These are phyloP conservation scores for Ambrosia trifida DNA, from an alignment of 129 eudicot genomes.

Conservation along the genomic window DNA sequence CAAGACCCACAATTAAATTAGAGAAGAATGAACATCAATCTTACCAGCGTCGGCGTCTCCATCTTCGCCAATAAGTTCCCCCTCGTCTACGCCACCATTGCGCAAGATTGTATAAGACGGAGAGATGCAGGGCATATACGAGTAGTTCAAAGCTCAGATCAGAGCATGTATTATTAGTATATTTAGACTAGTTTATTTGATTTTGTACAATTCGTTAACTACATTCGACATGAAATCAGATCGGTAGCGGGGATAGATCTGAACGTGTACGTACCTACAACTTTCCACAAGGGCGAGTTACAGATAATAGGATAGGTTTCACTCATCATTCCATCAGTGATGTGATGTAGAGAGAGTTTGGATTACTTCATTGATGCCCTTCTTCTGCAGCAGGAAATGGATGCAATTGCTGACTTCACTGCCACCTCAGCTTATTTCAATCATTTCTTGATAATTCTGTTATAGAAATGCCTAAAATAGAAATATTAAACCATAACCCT, in stretches of 20 bases:
- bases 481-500: too few relatives aligned
- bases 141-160: conserved; percentile 77
- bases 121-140: conserved; percentile 57
- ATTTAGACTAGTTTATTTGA: conserved; percentile 21
- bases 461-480: too few relatives aligned
- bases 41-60: conserved; percentile 82
- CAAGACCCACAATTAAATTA: too few relatives aligned
- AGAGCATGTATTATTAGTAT: conserved; percentile 62
- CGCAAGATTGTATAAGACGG: conserved; percentile 79
- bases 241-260: conserved; percentile 98
- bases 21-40: too few relatives aligned
- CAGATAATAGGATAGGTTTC: conserved; percentile 92
- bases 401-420: conserved; percentile 78
- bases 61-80: conserved; percentile 94
- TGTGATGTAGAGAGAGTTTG: conserved; percentile 70
- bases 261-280: conserved; percentile 96
- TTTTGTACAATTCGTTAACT: conserved; percentile 13
- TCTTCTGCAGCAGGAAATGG: conserved; percentile 87
- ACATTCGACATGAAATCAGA: conserved; percentile 36
- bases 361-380: conserved; percentile 82
- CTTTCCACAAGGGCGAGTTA: conserved; percentile 98
- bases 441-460: too few relatives aligned
- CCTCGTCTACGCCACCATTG: conserved; percentile 90
- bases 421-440: neutral
- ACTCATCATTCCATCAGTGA: conserved; percentile 75